Evolutionary conservation across 2,329 filamentous ascomycete species (phyloP), one percentile per base, ranked within the genome.

Genomic region (Alternaria sp.): DNA sequence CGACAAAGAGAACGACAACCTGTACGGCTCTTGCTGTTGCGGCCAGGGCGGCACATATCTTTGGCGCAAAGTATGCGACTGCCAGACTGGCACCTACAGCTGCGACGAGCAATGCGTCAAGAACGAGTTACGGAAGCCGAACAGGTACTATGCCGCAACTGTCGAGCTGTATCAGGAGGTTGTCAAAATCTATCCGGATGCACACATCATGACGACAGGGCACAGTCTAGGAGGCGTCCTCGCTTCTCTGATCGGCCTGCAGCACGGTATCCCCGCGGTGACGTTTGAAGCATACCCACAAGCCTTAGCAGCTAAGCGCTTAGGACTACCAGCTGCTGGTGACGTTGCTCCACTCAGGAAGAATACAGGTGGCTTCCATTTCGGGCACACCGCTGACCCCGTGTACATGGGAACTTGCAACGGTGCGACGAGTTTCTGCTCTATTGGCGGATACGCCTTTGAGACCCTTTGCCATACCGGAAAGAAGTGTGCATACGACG

Each of bases 351-450:
- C 74, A 3, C 67, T 77, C 9, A 66, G 77, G 19, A 75, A 68
- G 43, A 75, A 78, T 46, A 79, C 77, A 7, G 77, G 76, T 23
- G 72, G 67, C 17, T 79, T 78, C 54, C 76, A 79, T 30, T 77
- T 79, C 50, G 77, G 77, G 5, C 77, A 79, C 49, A 77, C 75
- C 6, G 76, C 73, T 12, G 77, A 79, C 49, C 77, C 77, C 0
- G 69, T 79, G 2, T 79, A 78, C 61, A 79, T 78, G 75, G 77
- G 77, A 8, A 78, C 77, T 7, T 79, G 77, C 54, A 78, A 77
- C 46, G 71, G 75, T 1, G 71, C 70, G 17, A 76, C 77, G 3
- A 77, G 74, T 58, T 77, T 79, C 58, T 79, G 77, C 59, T 76
- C 75, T 9, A 77, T 79, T 5, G 77, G 72, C 5, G 77, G 77